These are phyloP conservation scores for Ogataea naganishii DNA, from an alignment of 805 yeast genomes.

Conservation along the genomic window DNA sequence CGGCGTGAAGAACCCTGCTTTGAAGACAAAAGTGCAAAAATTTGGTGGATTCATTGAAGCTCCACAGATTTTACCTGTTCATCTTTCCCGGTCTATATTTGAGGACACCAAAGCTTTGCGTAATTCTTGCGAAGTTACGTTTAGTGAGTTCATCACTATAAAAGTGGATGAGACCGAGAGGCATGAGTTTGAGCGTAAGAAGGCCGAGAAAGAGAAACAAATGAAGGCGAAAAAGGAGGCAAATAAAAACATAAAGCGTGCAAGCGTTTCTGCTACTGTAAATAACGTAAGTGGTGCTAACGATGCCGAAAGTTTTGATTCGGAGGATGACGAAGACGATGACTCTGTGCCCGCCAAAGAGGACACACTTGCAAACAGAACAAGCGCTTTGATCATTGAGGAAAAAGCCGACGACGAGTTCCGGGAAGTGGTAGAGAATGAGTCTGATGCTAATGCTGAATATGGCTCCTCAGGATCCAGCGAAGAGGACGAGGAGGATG, in stretches of 20 bases:
- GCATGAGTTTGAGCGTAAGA: conserved; percentile 11
- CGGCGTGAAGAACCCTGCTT: conserved; percentile 10
- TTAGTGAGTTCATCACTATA: conserved; percentile 46
- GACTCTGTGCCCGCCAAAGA: not conserved
- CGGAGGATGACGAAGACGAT: conserved; percentile 20
- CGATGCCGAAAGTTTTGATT: conserved; percentile 26
- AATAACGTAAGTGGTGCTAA: too few relatives aligned
- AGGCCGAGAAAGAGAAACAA: conserved; percentile 2
- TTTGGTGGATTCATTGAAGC: conserved; percentile 50
- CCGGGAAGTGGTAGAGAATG: conserved; percentile 11
- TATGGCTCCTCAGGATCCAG: conserved; percentile 3
- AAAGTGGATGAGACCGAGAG: conserved; percentile 32
- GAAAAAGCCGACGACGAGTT: conserved; percentile 15
- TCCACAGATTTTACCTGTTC: conserved; percentile 71
- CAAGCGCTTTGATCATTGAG: conserved; percentile 3
- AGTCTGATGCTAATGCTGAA: conserved; percentile 11
- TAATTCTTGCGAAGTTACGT: conserved; percentile 64
- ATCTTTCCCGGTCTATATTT: conserved; percentile 76
- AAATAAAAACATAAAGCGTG: too few relatives aligned
- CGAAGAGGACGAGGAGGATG: conserved; percentile 8
- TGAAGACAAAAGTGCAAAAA: conserved; percentile 63
- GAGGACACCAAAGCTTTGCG: conserved; percentile 59
- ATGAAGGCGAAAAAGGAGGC: conserved; percentile 17
- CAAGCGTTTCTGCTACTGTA: too few relatives aligned
- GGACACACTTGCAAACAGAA: not conserved